A percentile compares a stretch with the other conserved stretches of the same genome.
Conservation (phyloP, 176 grass and related monocot genomes). For the Ampelocalamus luodianensis region DNA sequence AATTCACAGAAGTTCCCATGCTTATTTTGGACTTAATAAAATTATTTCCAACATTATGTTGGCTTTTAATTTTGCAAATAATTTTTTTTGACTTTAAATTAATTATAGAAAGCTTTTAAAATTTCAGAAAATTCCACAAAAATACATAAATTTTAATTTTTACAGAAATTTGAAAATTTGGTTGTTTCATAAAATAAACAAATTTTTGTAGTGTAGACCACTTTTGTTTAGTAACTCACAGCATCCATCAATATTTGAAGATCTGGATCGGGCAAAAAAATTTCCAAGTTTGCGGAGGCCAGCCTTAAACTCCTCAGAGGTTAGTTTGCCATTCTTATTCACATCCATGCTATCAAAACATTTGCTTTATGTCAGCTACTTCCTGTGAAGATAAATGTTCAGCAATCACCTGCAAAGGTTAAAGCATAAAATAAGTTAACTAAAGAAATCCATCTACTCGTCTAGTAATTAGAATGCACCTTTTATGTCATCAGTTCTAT, state of each 20-base stretch:
- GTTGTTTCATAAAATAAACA: too few relatives aligned
- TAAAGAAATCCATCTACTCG: neutral
- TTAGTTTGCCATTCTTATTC: conserved; percentile 68
- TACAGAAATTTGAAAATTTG: too few relatives aligned
- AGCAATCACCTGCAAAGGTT: conserved; percentile 71
- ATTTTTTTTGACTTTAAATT: too few relatives aligned
- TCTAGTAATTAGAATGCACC: neutral
- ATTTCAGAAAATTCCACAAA: too few relatives aligned
- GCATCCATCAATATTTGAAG: conserved; percentile 79
- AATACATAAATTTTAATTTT: too few relatives aligned
- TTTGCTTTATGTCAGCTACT: conserved; percentile 83
- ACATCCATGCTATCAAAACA: conserved; percentile 83
- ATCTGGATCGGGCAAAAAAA: conserved; percentile 82
- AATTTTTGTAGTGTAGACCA: neutral
- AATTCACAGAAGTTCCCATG: too few relatives aligned
- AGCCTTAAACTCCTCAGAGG: conserved; percentile 75
- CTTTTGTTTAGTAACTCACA: conserved; percentile 53
- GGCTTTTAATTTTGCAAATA: too few relatives aligned
- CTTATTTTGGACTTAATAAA: too few relatives aligned
- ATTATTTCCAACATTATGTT: too few relatives aligned
- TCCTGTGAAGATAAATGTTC: conserved; percentile 86
- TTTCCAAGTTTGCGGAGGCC: conserved; percentile 75
- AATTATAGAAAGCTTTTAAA: too few relatives aligned
- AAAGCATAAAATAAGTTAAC: conserved; percentile 17
- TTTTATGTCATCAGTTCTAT: conserved; percentile 3